Conservation (phyloP, 805 yeast species). For the Torulaspora microellipsoides region DNA sequence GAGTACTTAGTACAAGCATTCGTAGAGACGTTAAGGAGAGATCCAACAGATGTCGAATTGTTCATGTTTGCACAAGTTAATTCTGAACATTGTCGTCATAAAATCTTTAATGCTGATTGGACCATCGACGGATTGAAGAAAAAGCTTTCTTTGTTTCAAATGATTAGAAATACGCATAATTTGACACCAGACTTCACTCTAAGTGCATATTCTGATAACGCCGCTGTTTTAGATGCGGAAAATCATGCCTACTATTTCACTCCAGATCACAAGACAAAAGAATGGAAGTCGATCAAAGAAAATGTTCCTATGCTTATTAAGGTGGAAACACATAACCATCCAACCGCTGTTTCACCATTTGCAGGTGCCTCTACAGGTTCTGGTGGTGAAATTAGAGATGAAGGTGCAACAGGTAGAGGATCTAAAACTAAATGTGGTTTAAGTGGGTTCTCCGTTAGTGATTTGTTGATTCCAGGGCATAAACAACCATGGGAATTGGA, state of each 20-base stretch:
- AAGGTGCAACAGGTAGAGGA: slow-evolving; percentile 99
- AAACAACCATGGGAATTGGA: slow-evolving; percentile 94
- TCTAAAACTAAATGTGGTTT: slow-evolving; percentile 96
- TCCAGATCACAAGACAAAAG: slow-evolving; percentile 67
- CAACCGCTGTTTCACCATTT: slow-evolving; percentile 98
- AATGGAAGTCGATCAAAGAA: slow-evolving; percentile 74
- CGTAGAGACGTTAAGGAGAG: slow-evolving; percentile 67
- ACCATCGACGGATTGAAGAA: slow-evolving; percentile 79
- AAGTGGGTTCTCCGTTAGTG: slow-evolving; percentile 89
- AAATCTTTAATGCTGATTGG: slow-evolving; percentile 98
- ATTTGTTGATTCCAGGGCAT: slow-evolving; percentile 77
- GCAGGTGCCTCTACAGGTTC: slow-evolving; percentile 99
- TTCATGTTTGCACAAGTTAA: slow-evolving; percentile 99
- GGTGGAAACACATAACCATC: slow-evolving; percentile 98
- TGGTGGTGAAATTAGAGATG: slow-evolving; percentile 99
- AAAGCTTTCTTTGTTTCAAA: slow-evolving; percentile 74
- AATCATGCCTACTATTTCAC: slow-evolving; percentile 70
- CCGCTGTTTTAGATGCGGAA: slow-evolving; percentile 69
- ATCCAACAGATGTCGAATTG: slow-evolving; percentile 96
- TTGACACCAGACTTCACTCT: slow-evolving; percentile 76
- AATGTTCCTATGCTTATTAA: slow-evolving; percentile 84
- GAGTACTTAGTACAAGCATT: slow-evolving; percentile 82
- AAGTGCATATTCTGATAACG: slow-evolving; percentile 95
- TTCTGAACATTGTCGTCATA: slow-evolving; percentile 99
- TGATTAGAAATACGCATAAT: slow-evolving; percentile 92